These are phyloP conservation scores for Bimuria novae-zelandiae DNA, from an alignment of 2,329 filamentous ascomycete genomes.

Conservation along the genomic window DNA sequence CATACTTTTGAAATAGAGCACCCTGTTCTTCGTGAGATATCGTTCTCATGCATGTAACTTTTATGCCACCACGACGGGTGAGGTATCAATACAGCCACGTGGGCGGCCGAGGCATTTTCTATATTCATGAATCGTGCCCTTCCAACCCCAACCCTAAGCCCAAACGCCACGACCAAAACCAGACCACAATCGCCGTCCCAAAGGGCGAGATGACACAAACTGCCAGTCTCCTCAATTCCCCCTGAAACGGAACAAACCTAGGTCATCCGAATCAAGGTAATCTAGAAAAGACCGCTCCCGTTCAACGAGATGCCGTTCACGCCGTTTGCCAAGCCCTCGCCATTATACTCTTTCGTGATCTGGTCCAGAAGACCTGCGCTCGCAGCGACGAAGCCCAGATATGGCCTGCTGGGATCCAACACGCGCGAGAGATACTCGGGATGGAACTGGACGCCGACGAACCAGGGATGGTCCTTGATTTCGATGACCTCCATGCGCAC, in stretches of 20 bases:
- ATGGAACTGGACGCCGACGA: slow-evolving; percentile 85
- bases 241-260: background rate
- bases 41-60: too few relatives aligned
- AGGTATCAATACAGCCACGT: background rate
- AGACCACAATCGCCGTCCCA: background rate
- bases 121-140: background rate
- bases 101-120: background rate
- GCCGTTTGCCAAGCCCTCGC: slow-evolving; percentile 31
- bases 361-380: slow-evolving; percentile 68
- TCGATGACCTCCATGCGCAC: slow-evolving; percentile 84
- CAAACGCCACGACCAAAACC: background rate
- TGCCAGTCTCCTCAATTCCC: background rate
- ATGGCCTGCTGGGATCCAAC: slow-evolving; percentile 73
- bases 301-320: slow-evolving; percentile 26
- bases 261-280: background rate
- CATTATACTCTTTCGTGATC: slow-evolving; percentile 43
- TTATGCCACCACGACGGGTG: background rate
- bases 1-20: too few relatives aligned
- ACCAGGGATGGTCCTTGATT: slow-evolving; percentile 81
- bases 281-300: slow-evolving; percentile 16
- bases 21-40: too few relatives aligned
- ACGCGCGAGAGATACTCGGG: slow-evolving; percentile 83
- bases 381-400: slow-evolving; percentile 84
- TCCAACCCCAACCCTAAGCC: background rate
- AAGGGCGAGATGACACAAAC: background rate